Evolutionary conservation across 257 asterid species (phyloP).

Genomic region (Jasminum sambac): DNA sequence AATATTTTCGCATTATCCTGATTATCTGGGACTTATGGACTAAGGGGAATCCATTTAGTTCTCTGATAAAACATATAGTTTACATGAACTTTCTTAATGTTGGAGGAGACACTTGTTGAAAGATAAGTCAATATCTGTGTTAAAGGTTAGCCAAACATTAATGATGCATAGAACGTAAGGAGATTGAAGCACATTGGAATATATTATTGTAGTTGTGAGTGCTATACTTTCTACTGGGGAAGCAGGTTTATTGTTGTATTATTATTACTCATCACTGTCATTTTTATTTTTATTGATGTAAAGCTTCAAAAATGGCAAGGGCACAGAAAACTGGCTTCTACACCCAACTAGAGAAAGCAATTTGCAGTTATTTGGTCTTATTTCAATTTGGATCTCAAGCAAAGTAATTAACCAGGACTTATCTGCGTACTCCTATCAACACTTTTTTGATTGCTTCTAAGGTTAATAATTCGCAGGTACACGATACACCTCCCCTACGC

Average conservation of each 20-base stretch:
- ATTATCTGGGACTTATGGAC: neutral
- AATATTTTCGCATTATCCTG: neutral
- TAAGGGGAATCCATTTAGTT: neutral
- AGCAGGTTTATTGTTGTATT: neutral
- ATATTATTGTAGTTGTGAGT: slow-evolving; percentile 5
- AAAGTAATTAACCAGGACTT: slow-evolving; percentile 46
- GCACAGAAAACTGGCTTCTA: slow-evolving; percentile 59
- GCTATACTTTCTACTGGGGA: neutral
- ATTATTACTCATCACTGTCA: neutral
- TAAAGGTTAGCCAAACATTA: neutral
- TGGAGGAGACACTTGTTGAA: neutral
- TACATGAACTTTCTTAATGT: neutral
- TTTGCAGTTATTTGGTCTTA: slow-evolving; percentile 82
- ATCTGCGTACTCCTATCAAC: slow-evolving; percentile 7
- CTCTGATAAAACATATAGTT: neutral
- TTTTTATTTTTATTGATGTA: slow-evolving; percentile 1
- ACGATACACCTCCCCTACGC: slow-evolving; percentile 61
- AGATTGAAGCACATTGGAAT: slow-evolving; percentile 3
- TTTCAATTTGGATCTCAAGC: slow-evolving; percentile 83
- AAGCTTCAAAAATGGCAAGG: slow-evolving; percentile 35
- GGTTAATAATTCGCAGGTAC: slow-evolving; percentile 48
- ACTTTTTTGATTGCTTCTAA: slow-evolving; percentile 24
- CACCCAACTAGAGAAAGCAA: slow-evolving; percentile 70
- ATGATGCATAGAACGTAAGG: neutral
- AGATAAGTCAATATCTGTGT: neutral